These are phyloP conservation scores for Aegilops sharonensis DNA, from an alignment of 176 grass and related monocot genomes.

Conservation along the genomic window DNA sequence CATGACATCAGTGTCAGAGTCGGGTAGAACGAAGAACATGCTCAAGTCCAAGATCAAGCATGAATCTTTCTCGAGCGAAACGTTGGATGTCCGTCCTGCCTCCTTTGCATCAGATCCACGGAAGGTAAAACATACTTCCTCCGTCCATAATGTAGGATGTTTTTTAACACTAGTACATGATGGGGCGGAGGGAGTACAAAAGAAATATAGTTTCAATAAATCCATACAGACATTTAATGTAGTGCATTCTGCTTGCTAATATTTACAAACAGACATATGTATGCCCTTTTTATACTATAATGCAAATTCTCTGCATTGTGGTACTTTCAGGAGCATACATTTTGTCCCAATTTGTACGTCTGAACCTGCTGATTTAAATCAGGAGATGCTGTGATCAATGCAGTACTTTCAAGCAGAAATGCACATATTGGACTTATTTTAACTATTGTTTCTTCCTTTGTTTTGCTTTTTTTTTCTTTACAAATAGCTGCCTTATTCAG, in stretches of 20 bases:
- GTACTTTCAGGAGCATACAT: conserved; percentile 9
- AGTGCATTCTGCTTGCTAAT: not conserved
- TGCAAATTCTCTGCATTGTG: not conserved
- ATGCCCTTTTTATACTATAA: not conserved
- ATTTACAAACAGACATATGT: not conserved
- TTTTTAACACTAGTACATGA: no score
- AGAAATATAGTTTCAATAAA: not conserved
- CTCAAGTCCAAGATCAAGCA: conserved; percentile 61
- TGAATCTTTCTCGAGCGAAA: conserved; percentile 52
- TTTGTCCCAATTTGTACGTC: not conserved
- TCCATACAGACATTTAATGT: not conserved
- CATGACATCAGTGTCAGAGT: conserved; percentile 59
- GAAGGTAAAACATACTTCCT: conserved; percentile 40
- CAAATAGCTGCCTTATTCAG: conserved; percentile 66
- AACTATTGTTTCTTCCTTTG: not conserved
- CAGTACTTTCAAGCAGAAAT: not conserved
- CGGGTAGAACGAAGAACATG: conserved; percentile 41
- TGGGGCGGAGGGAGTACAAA: not conserved
- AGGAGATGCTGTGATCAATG: not conserved
- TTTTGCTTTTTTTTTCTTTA: conserved; percentile 28
- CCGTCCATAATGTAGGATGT: no score
- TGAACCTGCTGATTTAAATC: not conserved
- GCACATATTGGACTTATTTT: conserved; percentile 21
- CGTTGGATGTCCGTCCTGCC: conserved; percentile 30
- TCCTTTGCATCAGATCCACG: conserved; percentile 36